Evolutionary conservation across 257 asterid species (phyloP).

Genomic region (Thymus quinquecostatus): DNA sequence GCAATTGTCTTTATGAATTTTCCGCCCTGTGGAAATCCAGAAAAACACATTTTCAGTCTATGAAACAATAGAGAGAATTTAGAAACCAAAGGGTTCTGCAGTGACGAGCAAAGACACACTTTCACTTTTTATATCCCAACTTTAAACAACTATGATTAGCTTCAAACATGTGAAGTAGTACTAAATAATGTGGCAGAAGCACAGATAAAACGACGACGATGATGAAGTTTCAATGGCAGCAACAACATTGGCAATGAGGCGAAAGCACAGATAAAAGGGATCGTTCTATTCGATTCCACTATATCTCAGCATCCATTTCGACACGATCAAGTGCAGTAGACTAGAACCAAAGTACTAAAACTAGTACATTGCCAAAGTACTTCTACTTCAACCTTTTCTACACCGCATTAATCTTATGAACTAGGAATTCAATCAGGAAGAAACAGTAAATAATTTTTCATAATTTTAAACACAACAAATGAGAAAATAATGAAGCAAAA

Average conservation of each 20-base stretch:
- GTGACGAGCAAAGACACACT: too few species aligned
- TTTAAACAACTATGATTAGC: neutral
- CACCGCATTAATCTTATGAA: too few species aligned
- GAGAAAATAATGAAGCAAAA: neutral
- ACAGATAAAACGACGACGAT: too few species aligned
- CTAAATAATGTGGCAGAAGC: too few species aligned
- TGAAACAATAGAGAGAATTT: too few species aligned
- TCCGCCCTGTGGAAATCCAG: constrained; percentile 49
- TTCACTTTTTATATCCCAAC: too few species aligned
- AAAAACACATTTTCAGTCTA: too few species aligned
- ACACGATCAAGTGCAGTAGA: neutral
- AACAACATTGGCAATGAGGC: neutral
- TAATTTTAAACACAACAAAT: neutral
- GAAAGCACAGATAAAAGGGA: neutral
- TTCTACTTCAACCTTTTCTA: too few species aligned
- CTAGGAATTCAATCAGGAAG: neutral
- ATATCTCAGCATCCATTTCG: neutral
- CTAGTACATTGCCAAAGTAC: too few species aligned
- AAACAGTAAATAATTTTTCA: neutral
- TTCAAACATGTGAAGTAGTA: neutral
- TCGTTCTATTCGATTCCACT: neutral
- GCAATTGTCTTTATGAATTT: constrained; percentile 70
- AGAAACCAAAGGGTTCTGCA: too few species aligned
- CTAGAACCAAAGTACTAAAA: neutral
- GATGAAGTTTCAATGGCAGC: neutral